Evolutionary conservation across 164 flowering plant genomes (phyloP).

Genomic region (Cinnamomum micranthum): DNA sequence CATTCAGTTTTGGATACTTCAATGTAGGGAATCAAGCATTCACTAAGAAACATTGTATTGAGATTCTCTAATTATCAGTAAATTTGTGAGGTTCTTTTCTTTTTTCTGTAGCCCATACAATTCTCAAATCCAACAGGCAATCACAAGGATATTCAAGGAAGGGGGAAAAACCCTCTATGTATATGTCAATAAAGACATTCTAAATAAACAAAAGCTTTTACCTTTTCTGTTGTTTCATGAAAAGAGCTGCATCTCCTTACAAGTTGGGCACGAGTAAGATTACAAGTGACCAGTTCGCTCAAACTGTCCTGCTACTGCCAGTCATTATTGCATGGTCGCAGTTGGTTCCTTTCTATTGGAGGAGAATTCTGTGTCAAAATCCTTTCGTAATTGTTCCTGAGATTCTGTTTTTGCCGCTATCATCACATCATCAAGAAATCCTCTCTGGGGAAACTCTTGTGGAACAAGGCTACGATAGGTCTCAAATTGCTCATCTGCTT

Average conservation of each 20-base stretch:
- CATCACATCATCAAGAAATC: constrained; percentile 78
- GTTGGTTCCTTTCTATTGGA: constrained; percentile 17
- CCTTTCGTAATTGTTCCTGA: constrained; percentile 42
- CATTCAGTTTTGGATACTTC: no score
- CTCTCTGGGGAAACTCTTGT: constrained; percentile 81
- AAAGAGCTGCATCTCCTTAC: neutral
- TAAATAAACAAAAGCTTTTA: no score
- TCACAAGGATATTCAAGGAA: no score
- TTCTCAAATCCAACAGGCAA: no score
- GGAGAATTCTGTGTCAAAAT: constrained; percentile 37
- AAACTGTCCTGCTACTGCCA: constrained; percentile 1
- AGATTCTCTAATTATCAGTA: no score
- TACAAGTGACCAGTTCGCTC: neutral
- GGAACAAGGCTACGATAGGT: constrained; percentile 76
- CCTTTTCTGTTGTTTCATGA: neutral
- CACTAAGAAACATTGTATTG: no score
- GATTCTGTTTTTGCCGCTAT: constrained; percentile 63
- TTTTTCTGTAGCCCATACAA: no score
- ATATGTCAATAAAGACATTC: no score
- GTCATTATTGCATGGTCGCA: neutral
- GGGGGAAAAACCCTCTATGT: no score
- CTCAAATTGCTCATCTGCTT: constrained; percentile 78
- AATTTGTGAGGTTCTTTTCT: no score
- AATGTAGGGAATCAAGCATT: no score
- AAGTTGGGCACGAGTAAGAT: no score